phyloP scores from a whole-genome alignment of 2,329 filamentous ascomycete genomes.

The Pseudocercospora vitis region DNA sequence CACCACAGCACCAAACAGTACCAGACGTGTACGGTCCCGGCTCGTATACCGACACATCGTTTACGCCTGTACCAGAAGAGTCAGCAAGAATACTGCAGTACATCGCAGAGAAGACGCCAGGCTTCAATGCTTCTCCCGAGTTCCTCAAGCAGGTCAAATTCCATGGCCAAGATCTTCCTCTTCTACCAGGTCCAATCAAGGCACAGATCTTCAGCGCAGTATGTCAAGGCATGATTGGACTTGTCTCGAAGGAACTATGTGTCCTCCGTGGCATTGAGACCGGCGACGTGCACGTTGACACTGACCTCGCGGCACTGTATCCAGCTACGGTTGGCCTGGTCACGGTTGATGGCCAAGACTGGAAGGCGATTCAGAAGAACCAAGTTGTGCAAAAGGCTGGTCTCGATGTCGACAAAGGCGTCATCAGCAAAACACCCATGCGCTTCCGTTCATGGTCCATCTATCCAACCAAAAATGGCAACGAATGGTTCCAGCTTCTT shows the following conservation, averaged over 20 bases:
- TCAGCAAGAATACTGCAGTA: constrained; percentile 42
- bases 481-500: constrained; percentile 54
- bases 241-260: constrained; percentile 45
- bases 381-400: constrained; percentile 32
- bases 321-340: constrained; percentile 44
- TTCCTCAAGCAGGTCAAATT: constrained; percentile 42
- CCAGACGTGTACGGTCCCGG: constrained; percentile 43
- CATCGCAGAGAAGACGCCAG: constrained; percentile 42
- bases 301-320: constrained; percentile 50
- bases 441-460: constrained; percentile 46
- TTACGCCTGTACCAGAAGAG: constrained; percentile 43
- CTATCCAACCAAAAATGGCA: constrained; percentile 50
- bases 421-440: constrained; percentile 45
- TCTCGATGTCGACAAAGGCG: constrained; percentile 31
- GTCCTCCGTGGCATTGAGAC: constrained; percentile 30
- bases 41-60: constrained; percentile 41
- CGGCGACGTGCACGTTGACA: constrained; percentile 46
- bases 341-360: constrained; percentile 42
- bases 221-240: constrained; percentile 47
- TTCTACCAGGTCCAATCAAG: constrained; percentile 49
- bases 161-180: constrained; percentile 42
- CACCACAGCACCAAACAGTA: constrained; percentile 16
- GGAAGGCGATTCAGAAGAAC: constrained; percentile 34
- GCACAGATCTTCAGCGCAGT: constrained; percentile 45
- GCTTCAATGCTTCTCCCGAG: constrained; percentile 41